A percentile compares a stretch with the other conserved stretches of the same genome.
These are phyloP conservation scores for Cyberlindnera bimundalis DNA, from an alignment of 805 yeast genomes.

Conservation along the genomic window DNA sequence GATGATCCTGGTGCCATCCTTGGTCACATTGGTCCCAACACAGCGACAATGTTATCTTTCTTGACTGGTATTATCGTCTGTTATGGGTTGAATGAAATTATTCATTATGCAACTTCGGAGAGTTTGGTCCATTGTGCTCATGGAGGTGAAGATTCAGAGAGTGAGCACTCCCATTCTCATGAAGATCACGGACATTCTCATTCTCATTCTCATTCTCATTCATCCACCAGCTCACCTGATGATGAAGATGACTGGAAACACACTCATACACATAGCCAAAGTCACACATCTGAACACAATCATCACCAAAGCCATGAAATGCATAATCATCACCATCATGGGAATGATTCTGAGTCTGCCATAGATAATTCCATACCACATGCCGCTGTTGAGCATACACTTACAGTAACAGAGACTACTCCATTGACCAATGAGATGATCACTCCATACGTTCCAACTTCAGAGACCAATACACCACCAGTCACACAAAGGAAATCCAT, in stretches of 20 bases:
- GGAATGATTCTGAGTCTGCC: constrained; percentile 6
- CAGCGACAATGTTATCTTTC: constrained; percentile 42
- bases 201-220: constrained; percentile 17
- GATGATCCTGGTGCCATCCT: constrained; percentile 9
- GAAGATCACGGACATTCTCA: too few relatives aligned
- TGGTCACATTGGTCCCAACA: constrained; percentile 28
- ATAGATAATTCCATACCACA: constrained; percentile 5
- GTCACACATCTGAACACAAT: constrained; percentile 3
- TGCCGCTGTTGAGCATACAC: not conserved
- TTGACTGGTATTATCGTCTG: constrained; percentile 62
- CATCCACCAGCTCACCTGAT: not conserved
- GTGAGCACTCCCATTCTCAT: constrained; percentile 18
- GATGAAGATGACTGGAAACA: constrained; percentile 7
- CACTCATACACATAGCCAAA: constrained; percentile 4
- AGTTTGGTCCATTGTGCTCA: constrained; percentile 87
- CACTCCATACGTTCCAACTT: too few relatives aligned
- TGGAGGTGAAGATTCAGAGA: constrained; percentile 34
- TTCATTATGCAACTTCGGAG: constrained; percentile 76
- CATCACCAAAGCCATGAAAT: too few relatives aligned
- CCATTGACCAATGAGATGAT: too few relatives aligned
- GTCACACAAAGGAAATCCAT: constrained; percentile 10
- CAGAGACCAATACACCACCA: not conserved
- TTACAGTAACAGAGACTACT: not conserved
- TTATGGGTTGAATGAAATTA: constrained; percentile 52
- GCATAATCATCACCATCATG: too few relatives aligned